These are phyloP conservation scores for Boletellus ananiceps DNA, from an alignment of 768 basidiomycete genomes.

Conservation along the genomic window DNA sequence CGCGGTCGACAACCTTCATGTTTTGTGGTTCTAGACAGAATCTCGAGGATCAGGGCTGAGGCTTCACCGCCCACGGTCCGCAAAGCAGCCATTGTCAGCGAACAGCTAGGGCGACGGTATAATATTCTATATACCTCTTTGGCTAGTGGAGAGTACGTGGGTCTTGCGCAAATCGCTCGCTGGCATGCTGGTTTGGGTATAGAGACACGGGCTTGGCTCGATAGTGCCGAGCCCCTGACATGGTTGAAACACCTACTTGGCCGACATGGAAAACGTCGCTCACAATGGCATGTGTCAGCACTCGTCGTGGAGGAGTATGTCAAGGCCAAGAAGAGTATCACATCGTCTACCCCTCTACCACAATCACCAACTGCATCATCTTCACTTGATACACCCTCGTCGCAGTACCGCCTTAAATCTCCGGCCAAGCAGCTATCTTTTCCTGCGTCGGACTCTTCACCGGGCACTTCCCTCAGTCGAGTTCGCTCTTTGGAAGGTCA, in stretches of 20 bases:
- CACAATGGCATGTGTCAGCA: constrained; percentile 64
- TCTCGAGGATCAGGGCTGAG: constrained; percentile 47
- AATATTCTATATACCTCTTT: constrained; percentile 43
- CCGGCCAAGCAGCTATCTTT: constrained; percentile 21
- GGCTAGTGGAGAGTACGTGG: constrained; percentile 33
- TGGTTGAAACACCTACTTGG: constrained; percentile 69
- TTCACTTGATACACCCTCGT: constrained; percentile 12
- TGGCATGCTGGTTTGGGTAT: constrained; percentile 58
- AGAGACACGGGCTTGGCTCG: constrained; percentile 47
- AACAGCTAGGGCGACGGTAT: constrained; percentile 67
- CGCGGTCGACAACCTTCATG: not conserved
- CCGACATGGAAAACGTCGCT: constrained; percentile 39
- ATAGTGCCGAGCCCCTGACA: constrained; percentile 62
- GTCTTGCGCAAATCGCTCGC: constrained; percentile 46
- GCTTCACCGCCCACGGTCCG: constrained; percentile 51
- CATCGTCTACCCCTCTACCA: constrained; percentile 10
- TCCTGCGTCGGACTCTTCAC: constrained; percentile 37
- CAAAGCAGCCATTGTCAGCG: constrained; percentile 59
- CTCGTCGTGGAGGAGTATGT: constrained; percentile 64
- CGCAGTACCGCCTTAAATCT: constrained; percentile 10
- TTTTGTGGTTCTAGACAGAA: constrained; percentile 42
- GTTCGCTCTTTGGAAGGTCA: constrained; percentile 43
- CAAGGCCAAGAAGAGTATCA: constrained; percentile 35
- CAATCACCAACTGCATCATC: constrained; percentile 14
- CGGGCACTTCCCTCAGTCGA: constrained; percentile 37